Percentiles rank a stretch among this genome's conserved stretches.
Conservation (phyloP, 1,284 basidiomycete species). For the Ceratobasidium sp. region DNA sequence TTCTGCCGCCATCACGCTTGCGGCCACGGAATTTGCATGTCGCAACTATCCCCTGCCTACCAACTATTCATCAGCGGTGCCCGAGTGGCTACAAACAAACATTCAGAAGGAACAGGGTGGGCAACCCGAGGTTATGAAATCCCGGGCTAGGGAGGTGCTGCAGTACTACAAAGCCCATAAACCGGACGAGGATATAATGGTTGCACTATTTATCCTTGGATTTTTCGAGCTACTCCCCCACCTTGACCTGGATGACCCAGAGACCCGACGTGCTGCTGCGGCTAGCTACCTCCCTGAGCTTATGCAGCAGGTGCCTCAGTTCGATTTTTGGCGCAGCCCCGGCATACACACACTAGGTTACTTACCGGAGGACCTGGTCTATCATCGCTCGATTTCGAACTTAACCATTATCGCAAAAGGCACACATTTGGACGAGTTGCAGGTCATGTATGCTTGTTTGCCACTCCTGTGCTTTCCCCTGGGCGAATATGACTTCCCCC, state of each 20-base stretch:
- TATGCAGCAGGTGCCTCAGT: not conserved
- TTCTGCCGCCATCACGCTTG: not conserved
- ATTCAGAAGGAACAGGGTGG: too few species aligned
- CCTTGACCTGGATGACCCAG: not conserved
- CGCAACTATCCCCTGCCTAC: not conserved
- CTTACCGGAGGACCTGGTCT: too few species aligned
- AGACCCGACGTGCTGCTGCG: not conserved
- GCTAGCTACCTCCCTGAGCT: not conserved
- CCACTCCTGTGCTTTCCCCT: not conserved
- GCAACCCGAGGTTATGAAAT: too few species aligned
- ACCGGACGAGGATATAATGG: not conserved
- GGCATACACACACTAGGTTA: not conserved
- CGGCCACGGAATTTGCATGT: not conserved
- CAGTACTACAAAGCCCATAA: not conserved
- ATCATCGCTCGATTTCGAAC: too few species aligned
- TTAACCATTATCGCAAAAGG: too few species aligned
- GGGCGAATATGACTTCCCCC: not conserved
- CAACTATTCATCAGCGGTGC: too few species aligned
- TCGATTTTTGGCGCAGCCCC: not conserved
- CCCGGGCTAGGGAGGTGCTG: not conserved
- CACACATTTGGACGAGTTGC: too few species aligned
- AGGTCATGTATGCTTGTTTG: not conserved
- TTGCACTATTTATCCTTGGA: not conserved
- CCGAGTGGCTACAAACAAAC: too few species aligned
- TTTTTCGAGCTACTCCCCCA: not conserved